Base-by-base conservation (phyloP, 306 rosid genomes). In the Prunus padus region DNA sequence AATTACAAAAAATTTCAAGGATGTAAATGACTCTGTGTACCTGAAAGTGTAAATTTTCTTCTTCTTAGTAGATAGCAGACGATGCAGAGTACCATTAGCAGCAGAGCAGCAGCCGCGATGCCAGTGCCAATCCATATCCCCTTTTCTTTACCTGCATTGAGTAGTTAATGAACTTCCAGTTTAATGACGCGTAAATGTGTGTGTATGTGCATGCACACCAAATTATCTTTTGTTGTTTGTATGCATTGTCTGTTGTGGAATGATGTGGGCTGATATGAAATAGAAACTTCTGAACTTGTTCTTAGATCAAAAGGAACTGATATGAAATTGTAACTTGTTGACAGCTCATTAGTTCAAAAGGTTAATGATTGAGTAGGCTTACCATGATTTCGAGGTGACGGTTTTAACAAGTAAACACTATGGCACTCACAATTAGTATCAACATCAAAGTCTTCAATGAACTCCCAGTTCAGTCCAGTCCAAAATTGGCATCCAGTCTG, bases 391-490 rank as follows among this genome's bases (percentile, higher is more conserved):
- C 0, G 64, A 25, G 37, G 8, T 59, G 64, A 57, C 6, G 31
- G 11, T 1, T 11, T 57, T 12, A 23, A 14, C 6, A 57, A 3
- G 12, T 10, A 57, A 1, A 11, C 3, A 11, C 2, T 0, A 0
- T n/a, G n/a, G n/a, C n/a, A n/a, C n/a, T n/a, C n/a, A n/a, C n/a
- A 0, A 1, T 57, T 28, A 61, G 4, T 2, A 26, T 61, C 6
- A 13, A 42, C 15, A 57, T 14, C 0, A 2, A 57, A 14, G 18
- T 12, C 64, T 57, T 12, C 9, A 11, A 23, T 57, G 31, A 69
- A 70, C 74, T 70, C 3, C 74, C 63, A 70, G 13, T 52, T 51
- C 13, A 50, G 5, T 51, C 74, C 74, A 54, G 4, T 70, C 13
- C 4, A 70, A 52, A 28, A 52, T 9, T 31, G 30, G 19, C 74